Evolutionary conservation across 352 stramenopile species (phyloP).

Genomic region (Phytophthora fragariae): DNA sequence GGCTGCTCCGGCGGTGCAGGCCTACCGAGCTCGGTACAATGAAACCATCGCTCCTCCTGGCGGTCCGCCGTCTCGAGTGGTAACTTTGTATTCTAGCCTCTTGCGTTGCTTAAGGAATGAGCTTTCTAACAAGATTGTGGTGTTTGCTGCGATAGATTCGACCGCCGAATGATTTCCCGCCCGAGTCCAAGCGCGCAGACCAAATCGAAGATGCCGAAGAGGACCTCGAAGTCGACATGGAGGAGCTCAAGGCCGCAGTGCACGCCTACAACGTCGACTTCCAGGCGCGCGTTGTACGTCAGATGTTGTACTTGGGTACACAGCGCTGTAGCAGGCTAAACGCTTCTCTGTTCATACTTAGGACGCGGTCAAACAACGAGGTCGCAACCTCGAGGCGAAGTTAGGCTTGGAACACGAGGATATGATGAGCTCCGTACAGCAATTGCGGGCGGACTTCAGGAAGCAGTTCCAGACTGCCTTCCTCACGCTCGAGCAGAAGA

Average conservation of each 20-base stretch:
- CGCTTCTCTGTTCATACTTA: slow-evolving; percentile 17
- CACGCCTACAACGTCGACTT: slow-evolving; percentile 89
- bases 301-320: too few relatives aligned
- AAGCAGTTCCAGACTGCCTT: slow-evolving; percentile 64
- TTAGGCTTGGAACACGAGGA: slow-evolving; percentile 61
- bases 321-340: neutral
- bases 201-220: slow-evolving; percentile 78
- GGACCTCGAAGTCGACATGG: slow-evolving; percentile 82
- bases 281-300: slow-evolving; percentile 73
- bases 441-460: slow-evolving; percentile 52
- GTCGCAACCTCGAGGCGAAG: slow-evolving; percentile 56
- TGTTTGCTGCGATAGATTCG: slow-evolving; percentile 47
- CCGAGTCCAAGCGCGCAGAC: slow-evolving; percentile 80
- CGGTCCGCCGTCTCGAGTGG: slow-evolving; percentile 49
- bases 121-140: neutral
- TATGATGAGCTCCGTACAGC: slow-evolving; percentile 68
- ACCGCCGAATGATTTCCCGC: slow-evolving; percentile 63
- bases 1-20: slow-evolving; percentile 34
- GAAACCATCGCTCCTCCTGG: slow-evolving; percentile 61
- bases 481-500: slow-evolving; percentile 64
- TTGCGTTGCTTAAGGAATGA: neutral
- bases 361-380: slow-evolving; percentile 77
- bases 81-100: slow-evolving; percentile 13
- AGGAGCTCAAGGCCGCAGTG: slow-evolving; percentile 80
- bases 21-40: slow-evolving; percentile 59